These are phyloP conservation scores for Orbilia quercus DNA, from an alignment of 2,329 filamentous ascomycete genomes.

Conservation along the genomic window DNA sequence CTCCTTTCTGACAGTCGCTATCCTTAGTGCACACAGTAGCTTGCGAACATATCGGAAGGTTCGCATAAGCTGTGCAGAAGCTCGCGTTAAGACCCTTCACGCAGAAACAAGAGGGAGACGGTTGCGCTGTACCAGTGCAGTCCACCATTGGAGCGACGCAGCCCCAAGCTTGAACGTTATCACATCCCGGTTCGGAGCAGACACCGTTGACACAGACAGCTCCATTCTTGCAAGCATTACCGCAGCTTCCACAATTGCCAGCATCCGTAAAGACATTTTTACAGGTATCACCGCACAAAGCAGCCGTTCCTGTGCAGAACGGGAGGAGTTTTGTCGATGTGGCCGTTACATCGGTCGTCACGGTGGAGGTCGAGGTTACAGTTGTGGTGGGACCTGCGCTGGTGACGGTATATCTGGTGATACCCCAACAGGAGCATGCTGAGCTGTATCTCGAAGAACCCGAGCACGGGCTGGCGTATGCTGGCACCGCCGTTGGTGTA, in stretches of 20 bases:
- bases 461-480: conserved; percentile 19
- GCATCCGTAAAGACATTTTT: conserved; percentile 37
- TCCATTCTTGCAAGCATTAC: conserved; percentile 20
- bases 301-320: conserved; percentile 14
- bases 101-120: conserved; percentile 30
- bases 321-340: conserved; percentile 1
- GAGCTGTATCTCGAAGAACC: conserved; percentile 32
- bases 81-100: conserved; percentile 20
- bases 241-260: conserved; percentile 36
- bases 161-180: conserved; percentile 18
- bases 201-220: conserved; percentile 41
- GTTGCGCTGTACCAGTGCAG: conserved; percentile 22
- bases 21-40: conserved; percentile 10
- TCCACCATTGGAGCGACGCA: conserved; percentile 14
- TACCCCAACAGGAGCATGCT: conserved; percentile 48
- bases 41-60: conserved; percentile 26
- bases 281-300: conserved; percentile 28
- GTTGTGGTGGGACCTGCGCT: conserved; percentile 18
- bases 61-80: conserved; percentile 41
- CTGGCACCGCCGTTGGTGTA: conserved; percentile 14
- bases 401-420: conserved; percentile 7
- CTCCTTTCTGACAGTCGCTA: conserved; percentile 11
- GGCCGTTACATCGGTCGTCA: conserved; percentile 1
- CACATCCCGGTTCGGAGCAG: conserved; percentile 36
- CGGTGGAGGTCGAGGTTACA: conserved; percentile 55